A percentile compares a stretch with the other conserved stretches of the same genome.
Evolutionary conservation across 2,329 filamentous ascomycete species (phyloP).

Genomic region (Aureobasidium uvarum): DNA sequence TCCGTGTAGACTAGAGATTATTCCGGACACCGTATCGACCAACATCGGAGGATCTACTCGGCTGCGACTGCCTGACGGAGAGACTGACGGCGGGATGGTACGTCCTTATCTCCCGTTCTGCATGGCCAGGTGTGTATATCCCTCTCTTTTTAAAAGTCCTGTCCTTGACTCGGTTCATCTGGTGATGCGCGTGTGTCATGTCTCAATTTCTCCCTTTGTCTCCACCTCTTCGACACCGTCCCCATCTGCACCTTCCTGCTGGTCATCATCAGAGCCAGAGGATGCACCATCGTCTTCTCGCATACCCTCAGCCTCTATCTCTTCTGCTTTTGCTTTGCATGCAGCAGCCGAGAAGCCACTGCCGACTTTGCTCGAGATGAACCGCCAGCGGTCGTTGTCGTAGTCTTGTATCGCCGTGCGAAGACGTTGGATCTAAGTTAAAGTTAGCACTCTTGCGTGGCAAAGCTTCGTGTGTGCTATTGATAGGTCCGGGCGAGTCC

Average conservation of each 20-base stretch:
- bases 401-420: slow-evolving; percentile 76
- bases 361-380: slow-evolving; percentile 86
- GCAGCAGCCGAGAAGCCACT: slow-evolving; percentile 83
- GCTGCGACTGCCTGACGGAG: not conserved
- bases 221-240: slow-evolving; percentile 3
- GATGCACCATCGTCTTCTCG: not conserved
- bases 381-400: slow-evolving; percentile 89
- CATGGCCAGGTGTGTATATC: not conserved
- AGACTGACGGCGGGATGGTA: not conserved
- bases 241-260: not conserved
- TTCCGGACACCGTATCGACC: not conserved
- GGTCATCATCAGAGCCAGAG: slow-evolving; percentile 8
- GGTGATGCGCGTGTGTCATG: not conserved
- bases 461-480: not conserved
- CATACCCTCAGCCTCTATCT: slow-evolving; percentile 48
- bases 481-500: not conserved
- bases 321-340: slow-evolving; percentile 75
- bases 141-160: not conserved
- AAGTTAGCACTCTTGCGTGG: not conserved
- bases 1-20: no score
- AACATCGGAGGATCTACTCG: not conserved
- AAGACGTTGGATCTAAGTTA: slow-evolving; percentile 69
- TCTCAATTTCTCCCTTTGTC: not conserved
- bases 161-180: not conserved
- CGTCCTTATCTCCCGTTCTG: not conserved